A percentile compares a stretch with the other conserved stretches of the same genome.
Conservation (phyloP, 164 flowering plant genomes). For the Chloranthus sessilifolius region DNA sequence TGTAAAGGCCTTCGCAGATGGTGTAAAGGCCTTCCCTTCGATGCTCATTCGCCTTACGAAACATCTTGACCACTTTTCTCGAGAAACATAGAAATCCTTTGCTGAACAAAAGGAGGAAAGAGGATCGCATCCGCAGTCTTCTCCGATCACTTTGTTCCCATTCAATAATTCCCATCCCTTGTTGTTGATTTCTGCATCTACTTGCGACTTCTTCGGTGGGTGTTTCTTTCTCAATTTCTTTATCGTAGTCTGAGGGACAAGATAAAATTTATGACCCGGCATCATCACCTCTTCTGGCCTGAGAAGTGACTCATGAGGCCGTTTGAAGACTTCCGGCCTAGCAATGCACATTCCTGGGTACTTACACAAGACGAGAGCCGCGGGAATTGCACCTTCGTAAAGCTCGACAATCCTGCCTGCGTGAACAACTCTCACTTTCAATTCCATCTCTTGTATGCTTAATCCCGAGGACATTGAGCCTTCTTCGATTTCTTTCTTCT, state of each 20-base stretch:
- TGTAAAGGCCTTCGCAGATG: slow-evolving; percentile 53
- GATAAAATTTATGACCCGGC: slow-evolving; percentile 45
- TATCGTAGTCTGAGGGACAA: slow-evolving; percentile 40
- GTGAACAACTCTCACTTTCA: slow-evolving; percentile 40
- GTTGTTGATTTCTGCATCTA: slow-evolving; percentile 12
- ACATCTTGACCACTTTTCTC: slow-evolving; percentile 23
- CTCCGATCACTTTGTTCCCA: slow-evolving; percentile 11
- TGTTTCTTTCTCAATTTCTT: slow-evolving; percentile 41
- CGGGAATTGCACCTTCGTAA: slow-evolving; percentile 33
- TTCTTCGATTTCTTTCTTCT: slow-evolving; percentile 10
- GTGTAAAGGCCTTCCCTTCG: slow-evolving; percentile 47
- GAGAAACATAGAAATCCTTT: slow-evolving; percentile 35
- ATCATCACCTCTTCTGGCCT: slow-evolving; percentile 38
- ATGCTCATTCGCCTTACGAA: slow-evolving; percentile 7
- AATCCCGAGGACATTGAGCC: slow-evolving; percentile 15
- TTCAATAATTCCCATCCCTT: slow-evolving; percentile 10
- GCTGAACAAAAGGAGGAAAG: slow-evolving; percentile 39
- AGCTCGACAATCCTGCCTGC: slow-evolving; percentile 50
- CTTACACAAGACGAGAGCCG: slow-evolving; percentile 35
- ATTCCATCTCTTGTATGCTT: slow-evolving; percentile 21
- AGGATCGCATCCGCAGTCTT: neutral
- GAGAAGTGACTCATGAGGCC: slow-evolving; percentile 40
- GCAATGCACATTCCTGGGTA: slow-evolving; percentile 53
- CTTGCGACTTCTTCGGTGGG: slow-evolving; percentile 8
- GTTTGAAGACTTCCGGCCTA: slow-evolving; percentile 44